Evolutionary conservation across 2,329 filamentous ascomycete genomes (phyloP).

Genomic region (Aaosphaeria arxii): DNA sequence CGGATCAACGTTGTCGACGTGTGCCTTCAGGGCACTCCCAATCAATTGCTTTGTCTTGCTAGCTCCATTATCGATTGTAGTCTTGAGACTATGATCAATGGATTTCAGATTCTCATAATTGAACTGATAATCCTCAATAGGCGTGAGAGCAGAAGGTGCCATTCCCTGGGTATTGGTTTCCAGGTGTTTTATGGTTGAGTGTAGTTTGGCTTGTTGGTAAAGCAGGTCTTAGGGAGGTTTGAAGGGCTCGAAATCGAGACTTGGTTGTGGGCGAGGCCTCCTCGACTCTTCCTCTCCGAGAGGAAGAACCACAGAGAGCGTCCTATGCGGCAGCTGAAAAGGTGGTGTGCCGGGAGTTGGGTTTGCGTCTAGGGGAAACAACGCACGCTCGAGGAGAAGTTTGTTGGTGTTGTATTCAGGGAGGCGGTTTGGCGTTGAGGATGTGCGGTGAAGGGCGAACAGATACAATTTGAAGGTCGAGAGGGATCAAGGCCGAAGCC

Average conservation of each 20-base stretch:
- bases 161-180: constrained; percentile 54
- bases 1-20: constrained; percentile 79
- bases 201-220: constrained; percentile 16
- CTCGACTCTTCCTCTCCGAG: constrained; percentile 98
- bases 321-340: constrained; percentile 99
- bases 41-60: constrained; percentile 73
- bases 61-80: constrained; percentile 48
- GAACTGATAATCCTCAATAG: constrained; percentile 39
- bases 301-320: constrained; percentile 97
- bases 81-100: constrained; percentile 26
- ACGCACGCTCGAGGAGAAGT: constrained; percentile 38
- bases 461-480: constrained; percentile 48
- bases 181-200: constrained; percentile 14
- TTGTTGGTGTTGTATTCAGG: constrained; percentile 27
- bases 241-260: constrained; percentile 86
- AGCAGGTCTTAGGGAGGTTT: constrained; percentile 81
- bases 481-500: constrained; percentile 42
- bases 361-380: constrained; percentile 43
- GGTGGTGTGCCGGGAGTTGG: constrained; percentile 56
- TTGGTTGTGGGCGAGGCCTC: constrained; percentile 87
- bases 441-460: constrained; percentile 46
- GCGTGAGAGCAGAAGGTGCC: constrained; percentile 66
- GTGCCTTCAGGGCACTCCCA: constrained; percentile 79
- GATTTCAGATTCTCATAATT: constrained; percentile 36
- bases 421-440: constrained; percentile 49